Conservation (phyloP, 306 rosid species). For the Sindora glabra region DNA sequence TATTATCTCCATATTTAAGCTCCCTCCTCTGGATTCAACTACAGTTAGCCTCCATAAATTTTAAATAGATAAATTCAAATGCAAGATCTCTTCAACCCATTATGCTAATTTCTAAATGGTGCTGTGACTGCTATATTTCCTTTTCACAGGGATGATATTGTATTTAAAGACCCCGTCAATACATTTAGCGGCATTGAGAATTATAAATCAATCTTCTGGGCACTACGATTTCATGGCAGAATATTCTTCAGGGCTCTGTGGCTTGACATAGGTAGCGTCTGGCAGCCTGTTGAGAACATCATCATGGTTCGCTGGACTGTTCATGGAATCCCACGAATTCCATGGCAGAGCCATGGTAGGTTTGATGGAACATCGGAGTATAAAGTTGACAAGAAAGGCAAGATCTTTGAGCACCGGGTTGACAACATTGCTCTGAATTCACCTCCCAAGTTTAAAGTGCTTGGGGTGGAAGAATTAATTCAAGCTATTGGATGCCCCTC, state of each 20-base stretch:
- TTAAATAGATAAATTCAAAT: not conserved
- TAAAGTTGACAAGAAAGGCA: slow-evolving; percentile 86
- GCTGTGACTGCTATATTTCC: not conserved
- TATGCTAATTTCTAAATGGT: not conserved
- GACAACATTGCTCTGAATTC: slow-evolving; percentile 60
- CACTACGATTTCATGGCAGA: slow-evolving; percentile 68
- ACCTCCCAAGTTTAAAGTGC: slow-evolving; percentile 59
- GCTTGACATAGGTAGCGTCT: slow-evolving; percentile 59
- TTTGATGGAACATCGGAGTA: slow-evolving; percentile 84
- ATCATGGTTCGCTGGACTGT: slow-evolving; percentile 85
- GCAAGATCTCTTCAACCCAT: not conserved
- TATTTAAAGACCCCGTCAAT: slow-evolving; percentile 77
- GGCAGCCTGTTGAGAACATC: slow-evolving; percentile 73
- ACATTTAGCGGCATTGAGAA: slow-evolving; percentile 72
- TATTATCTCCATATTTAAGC: no score
- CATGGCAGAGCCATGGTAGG: slow-evolving; percentile 81
- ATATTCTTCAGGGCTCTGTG: slow-evolving; percentile 76
- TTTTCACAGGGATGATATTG: slow-evolving; percentile 71
- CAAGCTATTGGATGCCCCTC: slow-evolving; percentile 67
- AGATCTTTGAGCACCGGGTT: slow-evolving; percentile 70
- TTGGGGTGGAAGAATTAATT: slow-evolving; percentile 49
- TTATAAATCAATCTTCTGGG: slow-evolving; percentile 77
- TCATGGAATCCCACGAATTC: slow-evolving; percentile 82
- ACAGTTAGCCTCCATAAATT: not conserved
- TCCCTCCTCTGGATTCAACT: no score